Evolutionary conservation across 2,329 filamentous ascomycete species (phyloP), one percentile per base, ranked within the genome.

Genomic region (Nemania sp.): DNA sequence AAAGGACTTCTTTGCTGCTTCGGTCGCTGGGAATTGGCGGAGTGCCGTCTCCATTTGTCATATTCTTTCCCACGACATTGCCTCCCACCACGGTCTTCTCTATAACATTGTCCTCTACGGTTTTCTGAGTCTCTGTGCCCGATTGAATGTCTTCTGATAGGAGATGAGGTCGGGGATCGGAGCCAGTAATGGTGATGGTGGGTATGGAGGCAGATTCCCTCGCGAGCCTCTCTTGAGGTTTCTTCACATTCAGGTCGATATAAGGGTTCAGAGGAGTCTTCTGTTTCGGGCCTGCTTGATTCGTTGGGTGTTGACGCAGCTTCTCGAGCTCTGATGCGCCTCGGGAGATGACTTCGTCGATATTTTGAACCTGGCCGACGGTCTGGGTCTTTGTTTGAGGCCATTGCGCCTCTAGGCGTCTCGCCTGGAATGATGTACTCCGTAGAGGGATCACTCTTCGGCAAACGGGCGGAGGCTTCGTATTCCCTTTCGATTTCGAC

Each of bases 101-200:
- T 45, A 22, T 20, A 15, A 15, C 15, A 7, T 24, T 48, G 52
- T 42, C 46, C 47, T 40, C 22, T 45, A 44, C 44, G 31, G 48
- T 43, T 46, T 22, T 30, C 44, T 20, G 24, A 48, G 24, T 17
- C 15, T 39, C 31, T 52, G 34, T 26, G 22, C 26, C 33, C 24
- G 37, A 44, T 30, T 39, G 55, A 48, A 8, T 40, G 33, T 22
- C 51, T 42, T 51, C 46, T 22, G 19, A 9, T 44, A 33, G 60
- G 60, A 19, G 60, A 58, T 47, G 56, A 52, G 23, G 64, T 56
- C 44, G 53, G 66, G 31, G 75, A 70, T 52, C 72, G 71, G 59
- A 77, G 57, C 81, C 81, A 84, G 73, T 84, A 84, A 71, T 84
- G 81, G 67, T 84, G 81, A 62, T 85, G 80, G 62, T 85, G 82